Conservation (phyloP, 768 basidiomycete species). For the Baorangia bicolor region DNA sequence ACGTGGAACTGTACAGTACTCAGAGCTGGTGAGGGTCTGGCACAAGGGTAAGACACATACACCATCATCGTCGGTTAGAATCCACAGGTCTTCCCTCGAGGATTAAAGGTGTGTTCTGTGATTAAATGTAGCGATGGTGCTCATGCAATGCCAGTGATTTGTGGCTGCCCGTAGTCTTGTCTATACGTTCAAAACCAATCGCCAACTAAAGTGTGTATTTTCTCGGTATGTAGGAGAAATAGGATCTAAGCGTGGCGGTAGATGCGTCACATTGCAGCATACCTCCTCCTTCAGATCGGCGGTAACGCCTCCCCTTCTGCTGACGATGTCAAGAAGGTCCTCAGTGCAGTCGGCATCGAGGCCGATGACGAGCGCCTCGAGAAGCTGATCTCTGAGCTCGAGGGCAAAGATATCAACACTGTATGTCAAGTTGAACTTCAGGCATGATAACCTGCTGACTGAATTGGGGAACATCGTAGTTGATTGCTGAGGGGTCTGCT, state of each 20-base stretch:
- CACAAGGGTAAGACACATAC: conserved; percentile 5
- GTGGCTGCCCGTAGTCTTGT: conserved; percentile 73
- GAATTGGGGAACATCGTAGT: conserved; percentile 40
- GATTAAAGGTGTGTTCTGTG: conserved; percentile 65
- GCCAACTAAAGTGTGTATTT: conserved; percentile 43
- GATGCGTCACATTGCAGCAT: conserved; percentile 95
- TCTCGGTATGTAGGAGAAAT: background rate
- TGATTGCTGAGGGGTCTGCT: conserved; percentile 89
- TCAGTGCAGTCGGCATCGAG: conserved; percentile 84
- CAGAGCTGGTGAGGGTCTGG: conserved; percentile 13
- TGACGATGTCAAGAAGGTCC: conserved; percentile 83
- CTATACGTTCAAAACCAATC: conserved; percentile 29
- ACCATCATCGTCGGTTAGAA: conserved; percentile 71
- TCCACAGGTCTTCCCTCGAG: conserved; percentile 89
- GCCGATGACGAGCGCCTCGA: conserved; percentile 78
- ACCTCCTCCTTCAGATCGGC: conserved; percentile 94
- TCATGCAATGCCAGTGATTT: conserved; percentile 64
- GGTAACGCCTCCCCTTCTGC: conserved; percentile 89
- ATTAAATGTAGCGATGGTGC: background rate
- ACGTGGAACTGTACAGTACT: conserved; percentile 66
- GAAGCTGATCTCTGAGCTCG: conserved; percentile 84
- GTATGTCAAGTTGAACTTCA: conserved; percentile 41
- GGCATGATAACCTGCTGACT: background rate
- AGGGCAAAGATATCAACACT: conserved; percentile 84
- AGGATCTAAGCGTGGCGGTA: conserved; percentile 25